Percentiles rank a stretch among this genome's conserved stretches.
phyloP scores from a whole-genome alignment of 768 basidiomycete genomes.

The Lyophyllum semitale region DNA sequence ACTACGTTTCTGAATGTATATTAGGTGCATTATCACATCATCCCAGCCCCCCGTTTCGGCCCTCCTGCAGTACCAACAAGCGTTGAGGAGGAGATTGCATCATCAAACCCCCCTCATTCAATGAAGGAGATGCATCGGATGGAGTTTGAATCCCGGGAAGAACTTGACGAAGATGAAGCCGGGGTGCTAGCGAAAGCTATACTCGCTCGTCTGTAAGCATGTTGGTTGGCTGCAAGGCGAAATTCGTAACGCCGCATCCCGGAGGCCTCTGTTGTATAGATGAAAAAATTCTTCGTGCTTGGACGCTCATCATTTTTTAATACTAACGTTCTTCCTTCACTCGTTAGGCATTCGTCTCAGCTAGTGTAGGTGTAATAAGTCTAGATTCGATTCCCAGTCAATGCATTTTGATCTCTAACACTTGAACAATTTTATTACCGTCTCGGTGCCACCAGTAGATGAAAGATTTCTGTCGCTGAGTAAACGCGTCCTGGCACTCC shows the following conservation, averaged over 20 bases:
- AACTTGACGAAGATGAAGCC: conserved; percentile 64
- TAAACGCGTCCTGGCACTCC: too few relatives aligned
- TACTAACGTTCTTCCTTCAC: not conserved
- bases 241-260: not conserved
- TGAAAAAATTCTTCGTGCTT: too few relatives aligned
- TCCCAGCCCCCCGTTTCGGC: conserved; percentile 62
- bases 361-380: too few relatives aligned
- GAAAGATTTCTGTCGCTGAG: too few relatives aligned
- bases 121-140: conserved; percentile 57
- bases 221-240: not conserved
- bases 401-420: too few relatives aligned
- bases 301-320: too few relatives aligned
- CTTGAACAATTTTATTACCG: too few relatives aligned
- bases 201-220: conserved; percentile 38
- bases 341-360: not conserved
- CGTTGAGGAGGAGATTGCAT: conserved; percentile 3
- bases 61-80: conserved; percentile 12
- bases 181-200: conserved; percentile 44
- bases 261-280: too few relatives aligned
- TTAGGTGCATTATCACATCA: conserved; percentile 77
- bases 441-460: not conserved
- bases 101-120: conserved; percentile 32
- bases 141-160: conserved; percentile 59
- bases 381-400: not conserved
- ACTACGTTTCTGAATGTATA: not conserved